Evolutionary conservation across 805 yeast genomes (phyloP).

Genomic region (Zygotorulaspora florentina): DNA sequence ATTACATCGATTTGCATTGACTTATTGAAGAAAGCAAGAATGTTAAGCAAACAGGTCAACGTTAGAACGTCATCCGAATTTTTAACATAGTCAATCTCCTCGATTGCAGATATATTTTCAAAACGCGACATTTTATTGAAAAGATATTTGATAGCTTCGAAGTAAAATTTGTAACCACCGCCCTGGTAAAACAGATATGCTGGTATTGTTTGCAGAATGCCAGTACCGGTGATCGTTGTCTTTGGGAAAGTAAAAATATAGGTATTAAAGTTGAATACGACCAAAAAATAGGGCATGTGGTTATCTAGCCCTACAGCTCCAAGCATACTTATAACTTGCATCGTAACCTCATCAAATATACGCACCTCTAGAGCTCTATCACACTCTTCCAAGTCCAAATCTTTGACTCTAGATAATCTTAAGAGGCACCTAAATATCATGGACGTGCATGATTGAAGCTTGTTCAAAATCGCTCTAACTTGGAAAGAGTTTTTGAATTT

Average conservation of each 20-base stretch:
- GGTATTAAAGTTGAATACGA: conserved; percentile 36
- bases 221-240: conserved; percentile 27
- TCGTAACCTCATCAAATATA: conserved; percentile 36
- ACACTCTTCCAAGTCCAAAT: conserved; percentile 22
- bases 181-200: conserved; percentile 49
- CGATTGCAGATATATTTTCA: conserved; percentile 30
- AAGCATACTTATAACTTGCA: conserved; percentile 30
- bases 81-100: conserved; percentile 37
- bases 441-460: conserved; percentile 45
- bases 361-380: conserved; percentile 42
- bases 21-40: conserved; percentile 44
- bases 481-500: conserved; percentile 61
- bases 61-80: conserved; percentile 38
- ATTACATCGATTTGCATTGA: conserved; percentile 38
- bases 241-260: conserved; percentile 35
- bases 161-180: conserved; percentile 41
- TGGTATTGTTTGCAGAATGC: conserved; percentile 36
- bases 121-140: conserved; percentile 25
- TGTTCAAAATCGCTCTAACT: conserved; percentile 47
- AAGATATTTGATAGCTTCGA: conserved; percentile 18
- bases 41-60: conserved; percentile 40
- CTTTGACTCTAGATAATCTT: conserved; percentile 44
- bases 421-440: conserved; percentile 42
- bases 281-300: conserved; percentile 34
- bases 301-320: conserved; percentile 20